These are phyloP conservation scores for Acacia acuminata DNA, from an alignment of 306 rosid species.

Conservation along the genomic window DNA sequence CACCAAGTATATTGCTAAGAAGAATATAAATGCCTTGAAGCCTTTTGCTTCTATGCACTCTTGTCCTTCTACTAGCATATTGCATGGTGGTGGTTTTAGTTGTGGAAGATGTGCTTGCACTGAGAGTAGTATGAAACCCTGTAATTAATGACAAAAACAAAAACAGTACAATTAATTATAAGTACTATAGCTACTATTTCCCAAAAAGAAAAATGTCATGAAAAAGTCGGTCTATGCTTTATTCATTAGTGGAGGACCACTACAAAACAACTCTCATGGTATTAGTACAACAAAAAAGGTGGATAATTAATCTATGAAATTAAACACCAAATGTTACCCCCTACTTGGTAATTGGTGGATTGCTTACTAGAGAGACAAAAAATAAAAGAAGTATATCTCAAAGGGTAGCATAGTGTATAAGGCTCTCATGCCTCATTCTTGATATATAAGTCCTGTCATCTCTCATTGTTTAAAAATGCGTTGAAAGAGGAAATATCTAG, in stretches of 20 bases:
- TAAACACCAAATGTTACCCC: not conserved
- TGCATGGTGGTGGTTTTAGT: slow-evolving; percentile 82
- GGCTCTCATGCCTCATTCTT: too few species aligned
- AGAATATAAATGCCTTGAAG: slow-evolving; percentile 71
- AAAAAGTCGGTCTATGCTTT: not conserved
- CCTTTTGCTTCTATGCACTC: slow-evolving; percentile 81
- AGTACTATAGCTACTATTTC: not conserved
- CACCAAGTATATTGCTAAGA: slow-evolving; percentile 78
- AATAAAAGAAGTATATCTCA: too few species aligned
- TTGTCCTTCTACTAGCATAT: slow-evolving; percentile 30
- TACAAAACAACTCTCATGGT: not conserved
- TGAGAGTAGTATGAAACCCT: slow-evolving; percentile 90
- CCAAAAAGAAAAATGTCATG: not conserved
- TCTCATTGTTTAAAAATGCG: too few species aligned
- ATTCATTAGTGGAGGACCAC: not conserved
- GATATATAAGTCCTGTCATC: too few species aligned
- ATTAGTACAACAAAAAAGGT: not conserved
- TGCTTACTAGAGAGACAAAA: not conserved
- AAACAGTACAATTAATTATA: not conserved
- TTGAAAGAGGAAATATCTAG: too few species aligned
- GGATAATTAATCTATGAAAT: not conserved
- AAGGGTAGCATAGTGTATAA: too few species aligned
- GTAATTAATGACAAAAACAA: not conserved
- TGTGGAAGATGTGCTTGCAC: slow-evolving; percentile 94
- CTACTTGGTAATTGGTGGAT: not conserved